phyloP scores from a whole-genome alignment of 2,329 filamentous ascomycete species.

The Chaetothyriales sp. region DNA sequence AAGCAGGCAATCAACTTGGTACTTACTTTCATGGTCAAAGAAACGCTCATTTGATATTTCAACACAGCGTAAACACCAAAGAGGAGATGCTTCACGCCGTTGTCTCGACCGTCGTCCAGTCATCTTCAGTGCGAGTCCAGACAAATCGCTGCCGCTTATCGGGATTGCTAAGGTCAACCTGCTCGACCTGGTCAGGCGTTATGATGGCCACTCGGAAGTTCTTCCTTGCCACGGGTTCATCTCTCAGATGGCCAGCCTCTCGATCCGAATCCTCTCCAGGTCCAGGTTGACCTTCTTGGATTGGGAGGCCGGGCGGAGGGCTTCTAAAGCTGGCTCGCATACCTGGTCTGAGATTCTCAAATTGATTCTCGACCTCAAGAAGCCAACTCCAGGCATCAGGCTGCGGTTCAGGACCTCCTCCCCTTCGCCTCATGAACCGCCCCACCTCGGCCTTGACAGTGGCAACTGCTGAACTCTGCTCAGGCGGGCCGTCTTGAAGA shows the following conservation, averaged over 20 bases:
- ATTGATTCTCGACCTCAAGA: constrained; percentile 68
- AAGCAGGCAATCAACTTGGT: no score
- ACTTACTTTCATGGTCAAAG: no score
- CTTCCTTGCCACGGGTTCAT: constrained; percentile 47
- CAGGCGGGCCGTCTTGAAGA: constrained; percentile 31
- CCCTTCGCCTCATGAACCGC: constrained; percentile 39
- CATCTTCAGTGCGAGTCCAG: constrained; percentile 44
- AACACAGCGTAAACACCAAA: neutral
- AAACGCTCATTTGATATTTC: neutral
- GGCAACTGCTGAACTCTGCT: constrained; percentile 37
- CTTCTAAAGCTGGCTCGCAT: constrained; percentile 66
- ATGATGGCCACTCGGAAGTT: constrained; percentile 85
- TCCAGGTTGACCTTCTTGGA: constrained; percentile 36
- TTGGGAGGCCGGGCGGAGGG: constrained; percentile 50
- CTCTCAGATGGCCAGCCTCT: constrained; percentile 55
- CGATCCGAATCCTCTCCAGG: constrained; percentile 38
- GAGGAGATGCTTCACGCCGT: constrained; percentile 37
- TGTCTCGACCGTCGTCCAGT: constrained; percentile 55
- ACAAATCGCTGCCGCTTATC: constrained; percentile 48
- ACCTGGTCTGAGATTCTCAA: constrained; percentile 69
- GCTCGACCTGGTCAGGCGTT: constrained; percentile 62
- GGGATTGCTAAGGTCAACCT: constrained; percentile 54
- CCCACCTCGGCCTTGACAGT: constrained; percentile 47
- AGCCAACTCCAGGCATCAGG: constrained; percentile 56
- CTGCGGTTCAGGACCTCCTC: constrained; percentile 19